A percentile compares a stretch with the other conserved stretches of the same genome.
Evolutionary conservation across 2,329 filamentous ascomycete genomes (phyloP).

Genomic region (Pestalotiopsis sp.): DNA sequence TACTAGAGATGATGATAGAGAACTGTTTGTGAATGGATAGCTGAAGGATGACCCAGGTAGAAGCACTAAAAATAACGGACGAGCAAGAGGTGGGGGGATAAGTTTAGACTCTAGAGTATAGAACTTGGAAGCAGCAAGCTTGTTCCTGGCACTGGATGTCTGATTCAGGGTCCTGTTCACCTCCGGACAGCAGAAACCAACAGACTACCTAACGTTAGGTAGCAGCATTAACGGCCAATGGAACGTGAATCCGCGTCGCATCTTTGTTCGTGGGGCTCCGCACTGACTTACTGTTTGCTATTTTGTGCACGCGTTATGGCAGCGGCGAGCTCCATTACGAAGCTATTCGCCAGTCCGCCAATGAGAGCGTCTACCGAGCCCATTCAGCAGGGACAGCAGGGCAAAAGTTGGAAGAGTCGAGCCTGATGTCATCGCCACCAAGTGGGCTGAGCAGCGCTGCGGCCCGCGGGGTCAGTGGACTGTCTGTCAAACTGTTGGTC

Average conservation of each 20-base stretch:
- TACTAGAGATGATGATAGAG: too few relatives aligned
- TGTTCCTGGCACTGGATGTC: neutral
- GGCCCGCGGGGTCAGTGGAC: neutral
- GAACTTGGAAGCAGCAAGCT: neutral
- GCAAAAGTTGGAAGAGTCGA: neutral
- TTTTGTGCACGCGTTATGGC: neutral
- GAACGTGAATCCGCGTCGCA: neutral
- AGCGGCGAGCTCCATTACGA: slow-evolving; percentile 4
- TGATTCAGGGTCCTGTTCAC: neutral
- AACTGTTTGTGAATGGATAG: too few relatives aligned
- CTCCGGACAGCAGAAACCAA: too few relatives aligned
- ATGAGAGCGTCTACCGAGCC: slow-evolving; percentile 12
- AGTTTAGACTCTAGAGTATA: neutral
- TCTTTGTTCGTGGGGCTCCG: neutral
- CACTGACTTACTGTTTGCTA: slow-evolving; percentile 1
- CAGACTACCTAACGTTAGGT: neutral
- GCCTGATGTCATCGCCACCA: slow-evolving; percentile 26
- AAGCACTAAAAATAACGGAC: neutral
- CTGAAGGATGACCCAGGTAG: too few relatives aligned
- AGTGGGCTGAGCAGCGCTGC: slow-evolving; percentile 14
- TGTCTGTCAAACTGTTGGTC: neutral
- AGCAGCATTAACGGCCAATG: neutral
- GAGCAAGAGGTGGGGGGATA: neutral
- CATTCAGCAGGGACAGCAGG: slow-evolving; percentile 17
- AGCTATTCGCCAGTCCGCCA: neutral